Percentiles rank a stretch among this genome's conserved stretches.
phyloP scores from a whole-genome alignment of 495 filamentous ascomycete species.

The Thermothielavioides terrestris region DNA sequence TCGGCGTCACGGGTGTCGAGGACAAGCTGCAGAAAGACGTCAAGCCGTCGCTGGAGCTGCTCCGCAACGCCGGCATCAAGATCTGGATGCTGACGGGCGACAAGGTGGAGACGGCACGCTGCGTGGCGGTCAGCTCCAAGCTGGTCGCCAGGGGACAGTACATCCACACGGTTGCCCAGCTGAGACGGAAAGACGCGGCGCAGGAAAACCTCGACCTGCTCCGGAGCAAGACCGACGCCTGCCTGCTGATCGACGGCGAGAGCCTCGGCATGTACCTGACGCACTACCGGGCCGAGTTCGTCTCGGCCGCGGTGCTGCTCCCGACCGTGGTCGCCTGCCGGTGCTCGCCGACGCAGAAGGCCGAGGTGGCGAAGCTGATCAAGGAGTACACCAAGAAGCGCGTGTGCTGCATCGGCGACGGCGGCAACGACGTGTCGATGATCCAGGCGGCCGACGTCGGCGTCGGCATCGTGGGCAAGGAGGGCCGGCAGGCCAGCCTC shows the following conservation, averaged over 20 bases:
- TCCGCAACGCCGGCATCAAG: slow-evolving; percentile 97
- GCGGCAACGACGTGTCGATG: slow-evolving; percentile 98
- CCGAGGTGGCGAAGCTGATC: slow-evolving; percentile 85
- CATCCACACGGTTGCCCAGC: slow-evolving; percentile 86
- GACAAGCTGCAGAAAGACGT: slow-evolving; percentile 94
- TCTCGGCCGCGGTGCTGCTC: slow-evolving; percentile 75
- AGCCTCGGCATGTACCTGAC: slow-evolving; percentile 73
- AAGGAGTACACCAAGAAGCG: slow-evolving; percentile 86
- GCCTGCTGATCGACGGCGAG: slow-evolving; percentile 91
- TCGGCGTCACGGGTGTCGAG: slow-evolving; percentile 95
- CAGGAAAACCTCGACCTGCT: slow-evolving; percentile 82
- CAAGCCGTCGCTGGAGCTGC: slow-evolving; percentile 85
- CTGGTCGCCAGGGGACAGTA: slow-evolving; percentile 91
- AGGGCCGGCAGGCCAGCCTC: slow-evolving; percentile 87
- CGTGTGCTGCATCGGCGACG: slow-evolving; percentile 93
- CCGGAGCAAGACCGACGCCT: slow-evolving; percentile 76
- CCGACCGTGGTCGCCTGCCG: slow-evolving; percentile 94
- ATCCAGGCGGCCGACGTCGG: slow-evolving; percentile 97
- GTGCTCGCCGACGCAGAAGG: slow-evolving; percentile 96
- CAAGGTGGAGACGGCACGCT: slow-evolving; percentile 96
- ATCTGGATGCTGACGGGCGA: slow-evolving; percentile 99
- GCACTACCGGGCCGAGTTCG: slow-evolving; percentile 75
- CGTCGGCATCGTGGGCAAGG: slow-evolving; percentile 96
- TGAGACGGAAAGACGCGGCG: slow-evolving; percentile 66
- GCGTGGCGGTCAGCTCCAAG: slow-evolving; percentile 90